Evolutionary conservation across 2,329 filamentous ascomycete species (phyloP), one percentile per base, ranked within the genome.

Genomic region (Paecilomyces sp.): DNA sequence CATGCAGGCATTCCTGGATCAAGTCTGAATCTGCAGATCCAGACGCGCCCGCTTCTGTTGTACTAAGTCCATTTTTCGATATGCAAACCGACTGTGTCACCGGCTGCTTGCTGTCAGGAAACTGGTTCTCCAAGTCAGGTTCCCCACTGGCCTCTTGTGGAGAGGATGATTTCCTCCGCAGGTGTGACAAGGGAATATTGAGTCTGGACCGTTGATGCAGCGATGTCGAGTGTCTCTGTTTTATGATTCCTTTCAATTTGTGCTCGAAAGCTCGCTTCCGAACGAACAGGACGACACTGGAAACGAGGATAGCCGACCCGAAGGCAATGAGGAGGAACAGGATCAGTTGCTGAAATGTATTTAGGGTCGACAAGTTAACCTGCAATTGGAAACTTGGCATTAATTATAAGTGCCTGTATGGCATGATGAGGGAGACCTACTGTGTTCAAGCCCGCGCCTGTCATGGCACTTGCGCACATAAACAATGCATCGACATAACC

Each of bases 271-370:
- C 84, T 60, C 78, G 76, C 65, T 82, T 84, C 47, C 87, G 78
- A 7, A 86, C 80, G 54, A 82, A 73, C 2, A 90, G 81, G 2
- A 88, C 87, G 63, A 83, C 84, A 34, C 84, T 82, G 1, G 84
- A 87, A 1, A 90, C 85, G 68, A 86, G 85, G n/a, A 90, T 84
- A 12, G 83, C 79, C 58, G 85, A 86, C 1, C 88, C 88, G 6
- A 88, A 69, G 54, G 90, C 77, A 62, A 90, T 87, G 51, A 89
- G 76, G 3, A 86, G 60, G 65, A 86, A 88, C 9, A 91, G 77
- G 47, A 88, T 73, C 30, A 83, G 74, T 70, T 91, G 88, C 70
- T 91, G 88, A 68, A 86, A 88, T 0, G 83, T 86, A 47, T 85
- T 89, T 66, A 90, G 68, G 30, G 79, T 75, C 58, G 83, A 86